Evolutionary conservation across 441 rosid species (phyloP), one percentile per base, ranked within the genome.

Genomic region (Lagerstroemia fauriei): DNA sequence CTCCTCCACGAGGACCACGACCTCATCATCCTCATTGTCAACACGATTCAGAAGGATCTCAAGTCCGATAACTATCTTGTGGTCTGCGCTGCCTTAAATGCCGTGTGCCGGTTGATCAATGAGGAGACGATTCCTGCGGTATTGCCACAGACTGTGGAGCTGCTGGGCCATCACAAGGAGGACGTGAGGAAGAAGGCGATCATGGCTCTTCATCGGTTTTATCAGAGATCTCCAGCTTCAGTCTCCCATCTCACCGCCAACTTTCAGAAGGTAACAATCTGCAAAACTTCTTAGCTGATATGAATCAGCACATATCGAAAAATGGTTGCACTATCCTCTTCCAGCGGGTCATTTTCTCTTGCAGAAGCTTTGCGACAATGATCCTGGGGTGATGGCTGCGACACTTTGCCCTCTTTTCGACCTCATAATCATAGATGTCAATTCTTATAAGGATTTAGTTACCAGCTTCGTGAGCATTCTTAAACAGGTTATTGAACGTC

Each of bases 61-160:
- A 96, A 90, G 84, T 92, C 97, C 17, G 98, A 96, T 78, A 96
- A 96, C 80, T 96, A 88, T 76, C 83, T 96, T 79, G 92, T 95
- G 74, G 99, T 96, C 24, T 96, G 95, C 79, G 94, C 95, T 4
- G 98, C 99, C 3, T 83, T 96, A 83, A 93, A 92, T 81, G 99
- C 96, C 18, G 96, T 96, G 5, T 95, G 97, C 86, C 91, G 88
- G 90, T 75, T 96, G 88, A 96, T 96, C 71, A 96, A 96, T 75
- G 99, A 96, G 89, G 99, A 96, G 92, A 96, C 99, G 3, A 96
- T 96, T 44, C 99, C 99, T 18, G 98, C 98, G 41, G 97, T 96
- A 77, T 56, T 96, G 84, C 96, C 96, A 9, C 98, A 92, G 89
- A 91, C 95, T 25, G 95, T 95, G 31, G 99, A 95, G 78, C 84